Base-by-base conservation (phyloP, 176 grass and related monocot species). In the Poa annua region DNA sequence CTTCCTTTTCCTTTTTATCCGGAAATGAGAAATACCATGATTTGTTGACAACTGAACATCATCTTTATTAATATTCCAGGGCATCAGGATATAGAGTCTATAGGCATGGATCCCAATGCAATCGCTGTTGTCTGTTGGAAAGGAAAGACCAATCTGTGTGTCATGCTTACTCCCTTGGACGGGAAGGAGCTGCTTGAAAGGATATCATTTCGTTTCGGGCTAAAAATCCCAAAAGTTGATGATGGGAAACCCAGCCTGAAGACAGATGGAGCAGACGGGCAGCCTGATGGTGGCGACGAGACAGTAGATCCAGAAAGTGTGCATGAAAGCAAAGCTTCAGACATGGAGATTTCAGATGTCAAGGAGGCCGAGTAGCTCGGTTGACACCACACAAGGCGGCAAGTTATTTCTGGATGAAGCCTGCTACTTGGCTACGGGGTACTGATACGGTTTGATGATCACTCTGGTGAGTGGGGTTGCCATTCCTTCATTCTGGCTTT, bases 121-220 rank as follows among this genome's bases (percentile, higher is more conserved):
- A 91, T 93, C 2, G 85, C 93, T 35, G 79, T 96, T 44, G 89
- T 98, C 80, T 95, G 96, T 44, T 98, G 96, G 96, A 98, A 98
- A 93, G 96, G 96, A 41, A 98, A 98, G 85, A 95, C 93, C 45
- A 95, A 95, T 82, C 67, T 98, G 77, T 86, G 84, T 44, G 89
- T 96, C 80, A 92, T 98, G 89, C 85, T 98, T 82, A 95, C 96
- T 35, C 91, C 85, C n/a, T 57, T 81, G 54, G 96, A 98, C 38
- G 93, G 91, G 26, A 90, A 91, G 59, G 96, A 98, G 67, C 86
- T 96, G 17, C 93, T 98, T 19, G 87, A 93, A 49, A 98, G 96
- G 86, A 84, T 98, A 49, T 84, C 85, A 12, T 56, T 92, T 13
- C 91, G 93, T 51, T 89, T 78, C 39, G 89, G 91, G 17, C 86